Evolutionary conservation across 202 grass and related monocot genomes (phyloP).

Genomic region (Brachypodium distachyon): DNA sequence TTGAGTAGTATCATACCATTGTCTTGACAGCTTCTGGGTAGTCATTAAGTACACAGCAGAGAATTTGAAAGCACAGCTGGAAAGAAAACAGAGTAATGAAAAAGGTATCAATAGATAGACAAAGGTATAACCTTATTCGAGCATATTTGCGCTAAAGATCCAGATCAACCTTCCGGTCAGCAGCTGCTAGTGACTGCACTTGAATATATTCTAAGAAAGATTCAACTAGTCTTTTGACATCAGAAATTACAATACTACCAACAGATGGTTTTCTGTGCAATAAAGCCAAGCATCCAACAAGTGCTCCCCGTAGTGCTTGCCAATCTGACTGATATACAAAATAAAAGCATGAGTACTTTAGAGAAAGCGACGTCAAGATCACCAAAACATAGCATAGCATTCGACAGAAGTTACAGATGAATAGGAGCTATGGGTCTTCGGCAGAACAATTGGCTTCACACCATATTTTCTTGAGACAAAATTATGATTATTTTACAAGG

Average conservation of each 20-base stretch:
- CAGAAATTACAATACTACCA: conserved; percentile 39
- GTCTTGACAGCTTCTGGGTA: conserved; percentile 52
- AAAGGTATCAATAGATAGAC: conserved; percentile 18
- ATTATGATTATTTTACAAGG: too few relatives aligned
- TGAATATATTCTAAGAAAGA: conserved; percentile 61
- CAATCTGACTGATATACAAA: conserved; percentile 78
- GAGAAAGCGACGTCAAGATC: not conserved
- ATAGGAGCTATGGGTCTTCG: conserved; percentile 2
- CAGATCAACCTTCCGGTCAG: conserved; percentile 72
- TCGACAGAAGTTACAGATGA: not conserved
- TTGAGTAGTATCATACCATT: conserved; percentile 44
- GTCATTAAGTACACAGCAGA: conserved; percentile 53
- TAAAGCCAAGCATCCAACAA: conserved; percentile 75
- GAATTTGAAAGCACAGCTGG: conserved; percentile 78
- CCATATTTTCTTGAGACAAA: not conserved
- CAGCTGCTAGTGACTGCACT: conserved; percentile 64
- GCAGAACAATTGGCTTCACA: not conserved
- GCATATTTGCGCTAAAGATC: conserved; percentile 13
- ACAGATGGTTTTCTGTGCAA: conserved; percentile 64
- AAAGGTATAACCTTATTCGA: conserved; percentile 11
- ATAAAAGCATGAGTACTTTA: conserved; percentile 11
- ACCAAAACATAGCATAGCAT: not conserved
- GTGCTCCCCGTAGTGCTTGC: conserved; percentile 64
- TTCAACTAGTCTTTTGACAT: conserved; percentile 63
- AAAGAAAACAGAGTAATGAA: conserved; percentile 26